Evolutionary conservation across 495 filamentous ascomycete species (phyloP), one percentile per base, ranked within the genome.

Genomic region (Tuber magnatum): DNA sequence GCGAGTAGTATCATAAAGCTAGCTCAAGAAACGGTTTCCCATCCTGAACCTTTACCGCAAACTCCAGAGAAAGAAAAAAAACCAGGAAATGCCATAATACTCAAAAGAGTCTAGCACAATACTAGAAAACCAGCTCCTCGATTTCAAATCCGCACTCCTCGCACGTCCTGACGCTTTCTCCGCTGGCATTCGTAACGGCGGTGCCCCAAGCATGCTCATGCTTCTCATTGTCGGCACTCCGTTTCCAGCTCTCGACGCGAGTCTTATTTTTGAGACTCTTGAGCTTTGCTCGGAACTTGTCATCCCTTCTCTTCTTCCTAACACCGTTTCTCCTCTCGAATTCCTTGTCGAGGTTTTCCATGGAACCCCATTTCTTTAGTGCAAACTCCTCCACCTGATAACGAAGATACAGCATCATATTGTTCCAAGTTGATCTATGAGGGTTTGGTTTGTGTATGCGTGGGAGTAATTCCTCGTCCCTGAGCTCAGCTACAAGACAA

Each of bases 401-500:
- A 0, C 96, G 91, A 14, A 99, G 86, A 82, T 92, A 99, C 0
- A 99, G 89, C 92, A 95, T 95, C 95, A 99, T 98, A 85, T 95
- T 93, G 81, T 97, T 94, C 93, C 93, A 99, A 46, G 94, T 93
- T 0, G 90, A 89, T 82, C 97, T 97, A 83, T 97, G 94, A 32
- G 95, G 95, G 81, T 99, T 99, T 8, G 96, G 95, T 40, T 89
- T 90, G 76, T 92, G 92, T 0, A 99, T 84, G 83, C 93, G 93
- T 1, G 95, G 95, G 5, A 99, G 86, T 16, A 99, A 85, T 69
- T 94, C 92, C 73, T 88, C 87, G 80, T 99, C 95, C 75, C 89
- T 89, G 3, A 98, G 86, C 81, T 97, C 94, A 68, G 93, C 91
- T 93, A 69, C 38, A 68, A n/a, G 56, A 75, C 10, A 35, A 35